phyloP scores from a whole-genome alignment of 2,329 filamentous ascomycete species.

The Pseudogymnoascus sp. region DNA sequence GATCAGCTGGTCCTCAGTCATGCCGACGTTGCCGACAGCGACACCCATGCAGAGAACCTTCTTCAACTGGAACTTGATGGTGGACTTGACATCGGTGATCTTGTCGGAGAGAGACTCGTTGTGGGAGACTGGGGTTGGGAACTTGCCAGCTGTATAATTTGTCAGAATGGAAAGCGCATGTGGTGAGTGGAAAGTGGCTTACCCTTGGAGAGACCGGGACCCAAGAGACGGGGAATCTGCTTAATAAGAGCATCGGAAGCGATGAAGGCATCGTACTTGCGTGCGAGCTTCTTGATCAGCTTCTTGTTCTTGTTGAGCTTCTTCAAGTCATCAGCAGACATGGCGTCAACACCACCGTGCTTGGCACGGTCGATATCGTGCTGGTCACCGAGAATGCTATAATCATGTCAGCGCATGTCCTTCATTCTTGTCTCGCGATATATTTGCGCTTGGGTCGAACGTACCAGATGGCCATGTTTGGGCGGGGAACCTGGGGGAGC shows the following conservation, averaged over 20 bases:
- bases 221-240: constrained; percentile 99
- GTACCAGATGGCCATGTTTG: constrained; percentile 78
- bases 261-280: constrained; percentile 99
- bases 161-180: constrained; percentile 23
- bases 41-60: constrained; percentile 99
- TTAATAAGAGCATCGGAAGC: constrained; percentile 97
- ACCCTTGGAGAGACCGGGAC: constrained; percentile 96
- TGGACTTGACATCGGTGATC: constrained; percentile 99
- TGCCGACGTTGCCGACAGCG: constrained; percentile 95
- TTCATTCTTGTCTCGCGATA: constrained; percentile 12
- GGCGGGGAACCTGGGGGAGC: constrained; percentile 84
- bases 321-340: constrained; percentile 98
- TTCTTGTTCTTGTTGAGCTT: constrained; percentile 99
- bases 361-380: constrained; percentile 99
- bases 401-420: constrained; percentile 24
- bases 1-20: constrained; percentile 92
- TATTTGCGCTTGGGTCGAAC: constrained; percentile 23
- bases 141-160: constrained; percentile 74
- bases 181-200: constrained; percentile 29
- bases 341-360: constrained; percentile 96
- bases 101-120: constrained; percentile 85
- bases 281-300: constrained; percentile 99
- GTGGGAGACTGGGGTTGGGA: constrained; percentile 98
- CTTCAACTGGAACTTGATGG: constrained; percentile 99
- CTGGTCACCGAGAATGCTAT: constrained; percentile 76